Conservation (phyloP, 768 basidiomycete species). For the Tylopilus plumbeoviolaceoides region DNA sequence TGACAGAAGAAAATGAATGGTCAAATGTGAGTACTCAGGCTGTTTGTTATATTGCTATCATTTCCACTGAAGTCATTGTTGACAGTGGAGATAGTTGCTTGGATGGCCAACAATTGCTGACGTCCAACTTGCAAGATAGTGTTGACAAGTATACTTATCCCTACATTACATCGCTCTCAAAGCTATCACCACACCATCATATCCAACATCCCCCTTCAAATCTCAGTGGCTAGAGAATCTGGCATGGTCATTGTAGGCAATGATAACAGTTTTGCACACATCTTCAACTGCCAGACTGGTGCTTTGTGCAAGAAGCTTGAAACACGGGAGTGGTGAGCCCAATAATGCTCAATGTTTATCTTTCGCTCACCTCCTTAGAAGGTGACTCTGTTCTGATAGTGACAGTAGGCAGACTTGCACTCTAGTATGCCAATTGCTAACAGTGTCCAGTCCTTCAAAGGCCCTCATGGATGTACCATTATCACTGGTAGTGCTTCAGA, state of each 20-base stretch:
- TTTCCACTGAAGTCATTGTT: not conserved
- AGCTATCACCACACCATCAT: not conserved
- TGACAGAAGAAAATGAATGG: slow-evolving; percentile 5
- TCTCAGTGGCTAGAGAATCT: not conserved
- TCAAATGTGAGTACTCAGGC: not conserved
- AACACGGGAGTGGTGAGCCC: not conserved
- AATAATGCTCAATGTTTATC: too few relatives aligned
- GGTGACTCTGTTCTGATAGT: not conserved
- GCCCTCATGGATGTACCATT: not conserved
- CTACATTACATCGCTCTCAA: not conserved
- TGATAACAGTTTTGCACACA: not conserved
- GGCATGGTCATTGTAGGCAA: not conserved
- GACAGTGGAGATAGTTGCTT: not conserved
- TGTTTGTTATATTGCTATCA: not conserved
- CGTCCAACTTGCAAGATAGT: not conserved
- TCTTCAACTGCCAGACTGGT: not conserved
- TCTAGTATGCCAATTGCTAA: not conserved
- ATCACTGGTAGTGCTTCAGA: not conserved
- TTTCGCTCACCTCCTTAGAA: not conserved
- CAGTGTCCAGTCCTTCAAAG: not conserved
- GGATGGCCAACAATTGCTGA: not conserved
- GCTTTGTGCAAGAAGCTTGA: not conserved
- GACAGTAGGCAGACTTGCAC: not conserved
- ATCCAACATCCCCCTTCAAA: not conserved
- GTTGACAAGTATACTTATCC: not conserved